phyloP scores from a whole-genome alignment of 345 rosid genomes.

The Eutrema yunnanense region DNA sequence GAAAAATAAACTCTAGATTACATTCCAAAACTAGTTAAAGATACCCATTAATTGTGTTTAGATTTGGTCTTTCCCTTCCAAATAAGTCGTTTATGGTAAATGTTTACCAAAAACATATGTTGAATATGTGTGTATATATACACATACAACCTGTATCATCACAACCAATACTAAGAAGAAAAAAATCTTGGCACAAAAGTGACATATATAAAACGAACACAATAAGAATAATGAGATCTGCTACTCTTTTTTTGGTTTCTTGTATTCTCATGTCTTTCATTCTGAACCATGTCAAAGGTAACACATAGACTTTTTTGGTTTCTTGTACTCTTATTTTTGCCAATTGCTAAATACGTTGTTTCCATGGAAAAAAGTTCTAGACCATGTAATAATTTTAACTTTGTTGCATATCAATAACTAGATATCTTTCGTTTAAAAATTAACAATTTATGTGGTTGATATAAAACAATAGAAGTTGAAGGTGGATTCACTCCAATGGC shows the following conservation, averaged over 20 bases:
- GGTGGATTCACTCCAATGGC: not conserved
- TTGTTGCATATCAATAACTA: not conserved
- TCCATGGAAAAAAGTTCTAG: not conserved
- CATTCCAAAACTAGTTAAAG: not conserved
- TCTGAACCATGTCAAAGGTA: conserved; percentile 17
- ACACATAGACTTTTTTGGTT: not conserved
- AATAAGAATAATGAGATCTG: conserved; percentile 10
- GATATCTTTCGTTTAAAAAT: not conserved
- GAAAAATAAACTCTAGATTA: not conserved
- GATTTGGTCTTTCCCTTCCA: not conserved
- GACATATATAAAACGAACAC: not conserved
- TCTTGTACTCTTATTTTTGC: not conserved
- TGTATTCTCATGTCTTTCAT: conserved; percentile 11
- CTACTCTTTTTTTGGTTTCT: conserved; percentile 8
- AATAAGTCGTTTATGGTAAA: too few relatives aligned
- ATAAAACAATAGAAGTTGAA: conserved; percentile 6
- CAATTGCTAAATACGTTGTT: not conserved
- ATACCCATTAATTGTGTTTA: not conserved
- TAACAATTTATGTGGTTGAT: not conserved
- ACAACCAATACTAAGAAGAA: not conserved
- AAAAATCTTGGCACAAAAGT: not conserved
- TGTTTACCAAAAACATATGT: not conserved
- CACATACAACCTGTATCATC: not conserved
- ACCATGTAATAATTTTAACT: not conserved
- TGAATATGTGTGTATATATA: not conserved